Percentiles rank a stretch among this genome's conserved stretches.
phyloP scores from a whole-genome alignment of 75 land plant genomes.

The Cunninghamia lanceolata region DNA sequence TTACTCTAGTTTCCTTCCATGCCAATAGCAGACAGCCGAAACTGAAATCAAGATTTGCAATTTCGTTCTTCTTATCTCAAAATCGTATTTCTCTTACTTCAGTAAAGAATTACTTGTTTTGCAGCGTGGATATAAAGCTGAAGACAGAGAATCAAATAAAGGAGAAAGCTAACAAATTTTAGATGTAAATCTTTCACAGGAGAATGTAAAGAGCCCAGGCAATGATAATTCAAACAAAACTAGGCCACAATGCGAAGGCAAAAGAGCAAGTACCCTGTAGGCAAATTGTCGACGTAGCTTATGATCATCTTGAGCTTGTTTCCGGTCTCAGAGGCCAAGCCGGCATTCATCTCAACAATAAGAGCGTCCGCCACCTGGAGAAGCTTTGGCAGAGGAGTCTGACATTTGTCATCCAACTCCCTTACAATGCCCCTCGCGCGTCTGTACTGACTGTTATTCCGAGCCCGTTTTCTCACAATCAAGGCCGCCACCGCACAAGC shows the following conservation, averaged over 20 bases:
- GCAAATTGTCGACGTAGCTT: constrained; percentile 78
- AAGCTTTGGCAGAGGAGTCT: constrained; percentile 53
- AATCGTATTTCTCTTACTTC: background rate
- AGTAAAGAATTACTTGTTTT: background rate
- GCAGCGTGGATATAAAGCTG: background rate
- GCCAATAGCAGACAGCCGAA: background rate
- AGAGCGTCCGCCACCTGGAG: constrained; percentile 77
- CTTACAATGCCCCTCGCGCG: constrained; percentile 41
- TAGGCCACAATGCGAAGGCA: background rate
- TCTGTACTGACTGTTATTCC: constrained; percentile 25
- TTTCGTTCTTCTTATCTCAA: background rate
- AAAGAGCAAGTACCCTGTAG: constrained; percentile 60
- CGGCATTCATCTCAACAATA: constrained; percentile 88
- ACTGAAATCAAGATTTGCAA: background rate
- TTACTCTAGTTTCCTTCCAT: too few relatives aligned
- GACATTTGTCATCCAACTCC: constrained; percentile 63
- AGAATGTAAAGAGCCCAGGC: background rate
- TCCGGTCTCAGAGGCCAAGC: constrained; percentile 80
- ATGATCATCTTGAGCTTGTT: constrained; percentile 93
- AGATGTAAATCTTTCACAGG: background rate
- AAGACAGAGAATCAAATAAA: background rate
- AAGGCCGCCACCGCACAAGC: constrained; percentile 68
- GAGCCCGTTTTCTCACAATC: constrained; percentile 47
- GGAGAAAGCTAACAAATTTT: background rate
- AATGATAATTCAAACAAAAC: background rate